Evolutionary conservation across 2,329 filamentous ascomycete genomes (phyloP), one percentile per base, ranked within the genome.

Genomic region (Macrophomina phaseolina): DNA sequence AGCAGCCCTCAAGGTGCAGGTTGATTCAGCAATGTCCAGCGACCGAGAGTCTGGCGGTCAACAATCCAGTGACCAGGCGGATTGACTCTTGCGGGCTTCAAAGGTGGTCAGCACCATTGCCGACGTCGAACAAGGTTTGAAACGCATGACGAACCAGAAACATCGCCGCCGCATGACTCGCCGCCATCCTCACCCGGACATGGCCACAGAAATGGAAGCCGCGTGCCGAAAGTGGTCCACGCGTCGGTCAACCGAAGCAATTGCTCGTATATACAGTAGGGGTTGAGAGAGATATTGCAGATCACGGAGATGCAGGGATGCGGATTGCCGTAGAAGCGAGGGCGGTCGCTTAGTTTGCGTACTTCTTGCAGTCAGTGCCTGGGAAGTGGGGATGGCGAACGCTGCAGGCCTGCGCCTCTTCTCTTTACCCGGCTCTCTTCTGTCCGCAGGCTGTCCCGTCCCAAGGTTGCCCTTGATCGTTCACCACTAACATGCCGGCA

Each of bases 151-250:
- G 58, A 48, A 23, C 42, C 58, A 62, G 58, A 38, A 62, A 62
- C 58, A 62, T 62, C 58, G 49, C 58, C 5, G 45, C 32, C 4
- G 30, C 58, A 62, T 62, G 58, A 62, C 58, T 62, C 58, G 58
- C 45, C 12, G 30, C n/a, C 30, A 30, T 62, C 28, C 38, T 34
- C 58, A 36, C 30, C 58, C 58, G 58, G 58, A 49, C 58, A 28
- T 62, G 40, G 16, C 58, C 30, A 62, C 58, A 38, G 42, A 49
- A 49, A 38, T 32, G 42, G 58, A 51, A 49, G 58, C 30, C 40
- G 16, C 28, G 9, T 40, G 23, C 58, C n/a, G 58, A 14, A 14
- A 12, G 42, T 49, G 14, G 30, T 18, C 32, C 18, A 28, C 12
- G 53, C 36, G 53, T 40, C 18, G 23, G 7, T 14, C 14, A 38